phyloP scores from a whole-genome alignment of 2,329 filamentous ascomycete species.

The Pezicula rhizophila region DNA sequence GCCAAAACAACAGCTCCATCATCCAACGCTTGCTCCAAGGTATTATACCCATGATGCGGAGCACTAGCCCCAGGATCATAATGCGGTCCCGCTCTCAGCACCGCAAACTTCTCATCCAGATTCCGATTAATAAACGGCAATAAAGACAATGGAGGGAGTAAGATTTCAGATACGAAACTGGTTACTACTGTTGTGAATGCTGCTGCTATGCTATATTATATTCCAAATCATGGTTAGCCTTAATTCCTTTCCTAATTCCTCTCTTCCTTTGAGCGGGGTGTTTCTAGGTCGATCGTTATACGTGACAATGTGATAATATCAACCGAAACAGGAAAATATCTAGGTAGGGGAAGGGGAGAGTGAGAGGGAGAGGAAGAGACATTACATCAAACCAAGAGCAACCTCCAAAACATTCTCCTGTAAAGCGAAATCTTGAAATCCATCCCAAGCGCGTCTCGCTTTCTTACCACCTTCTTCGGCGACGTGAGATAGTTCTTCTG shows the following conservation, averaged over 20 bases:
- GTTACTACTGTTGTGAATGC: constrained; percentile 68
- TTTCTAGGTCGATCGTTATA: too few relatives aligned
- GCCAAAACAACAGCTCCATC: constrained; percentile 69
- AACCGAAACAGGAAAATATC: constrained; percentile 1
- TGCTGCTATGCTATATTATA: constrained; percentile 51
- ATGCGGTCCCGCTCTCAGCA: constrained; percentile 52
- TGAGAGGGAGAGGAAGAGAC: not conserved
- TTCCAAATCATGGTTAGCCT: not conserved
- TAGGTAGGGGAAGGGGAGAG: not conserved
- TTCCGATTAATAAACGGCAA: constrained; percentile 65
- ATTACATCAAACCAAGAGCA: constrained; percentile 67
- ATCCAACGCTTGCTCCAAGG: constrained; percentile 59
- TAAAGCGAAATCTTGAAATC: constrained; percentile 67
- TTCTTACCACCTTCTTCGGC: constrained; percentile 15
- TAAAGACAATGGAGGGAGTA: constrained; percentile 64
- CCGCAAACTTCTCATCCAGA: constrained; percentile 68
- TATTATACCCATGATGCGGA: constrained; percentile 55
- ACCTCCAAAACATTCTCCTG: constrained; percentile 72
- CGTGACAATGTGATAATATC: not conserved
- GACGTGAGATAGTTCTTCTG: constrained; percentile 13
- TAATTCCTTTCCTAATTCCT: not conserved
- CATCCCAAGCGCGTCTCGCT: constrained; percentile 46
- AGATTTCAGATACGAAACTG: constrained; percentile 63
- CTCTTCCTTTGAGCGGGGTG: not conserved
- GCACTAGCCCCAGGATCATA: constrained; percentile 31